Conservation (phyloP, 306 rosid species). For the Astragalus membranaceus region DNA sequence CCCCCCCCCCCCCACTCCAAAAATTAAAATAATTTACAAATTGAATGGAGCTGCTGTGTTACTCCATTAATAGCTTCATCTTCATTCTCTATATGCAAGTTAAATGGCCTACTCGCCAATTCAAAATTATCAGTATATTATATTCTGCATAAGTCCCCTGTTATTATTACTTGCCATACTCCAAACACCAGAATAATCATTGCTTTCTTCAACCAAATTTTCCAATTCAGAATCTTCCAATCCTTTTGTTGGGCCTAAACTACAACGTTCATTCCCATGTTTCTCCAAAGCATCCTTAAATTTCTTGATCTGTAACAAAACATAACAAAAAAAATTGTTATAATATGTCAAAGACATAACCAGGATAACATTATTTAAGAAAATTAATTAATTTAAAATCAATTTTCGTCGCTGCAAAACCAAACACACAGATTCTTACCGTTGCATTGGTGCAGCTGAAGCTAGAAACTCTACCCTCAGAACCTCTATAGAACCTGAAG, state of each 20-base stretch:
- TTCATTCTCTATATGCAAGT: background rate
- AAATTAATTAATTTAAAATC: no score
- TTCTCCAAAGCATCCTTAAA: conserved; percentile 70
- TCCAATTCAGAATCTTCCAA: conserved; percentile 60
- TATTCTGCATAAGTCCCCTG: conserved; percentile 23
- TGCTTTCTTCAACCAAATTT: conserved; percentile 22
- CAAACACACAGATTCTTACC: conserved; percentile 35
- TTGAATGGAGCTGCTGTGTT: no score
- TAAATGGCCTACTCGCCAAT: background rate
- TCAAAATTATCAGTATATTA: conserved; percentile 3
- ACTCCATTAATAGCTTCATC: no score
- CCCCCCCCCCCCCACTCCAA: no score
- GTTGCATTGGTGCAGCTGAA: conserved; percentile 89
- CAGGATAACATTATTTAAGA: background rate
- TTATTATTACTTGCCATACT: background rate
- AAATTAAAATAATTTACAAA: no score
- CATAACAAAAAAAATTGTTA: background rate
- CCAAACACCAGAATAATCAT: conserved; percentile 31
- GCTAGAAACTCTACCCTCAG: conserved; percentile 68
- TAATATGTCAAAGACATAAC: background rate
- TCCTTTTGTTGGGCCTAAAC: conserved; percentile 65
- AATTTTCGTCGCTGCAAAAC: no score
- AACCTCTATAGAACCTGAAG: conserved; percentile 78
- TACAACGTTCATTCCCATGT: conserved; percentile 53
- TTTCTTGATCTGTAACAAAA: conserved; percentile 56